Conservation (phyloP, 2,329 filamentous ascomycete genomes). For the Diaporthe aspalathi region DNA sequence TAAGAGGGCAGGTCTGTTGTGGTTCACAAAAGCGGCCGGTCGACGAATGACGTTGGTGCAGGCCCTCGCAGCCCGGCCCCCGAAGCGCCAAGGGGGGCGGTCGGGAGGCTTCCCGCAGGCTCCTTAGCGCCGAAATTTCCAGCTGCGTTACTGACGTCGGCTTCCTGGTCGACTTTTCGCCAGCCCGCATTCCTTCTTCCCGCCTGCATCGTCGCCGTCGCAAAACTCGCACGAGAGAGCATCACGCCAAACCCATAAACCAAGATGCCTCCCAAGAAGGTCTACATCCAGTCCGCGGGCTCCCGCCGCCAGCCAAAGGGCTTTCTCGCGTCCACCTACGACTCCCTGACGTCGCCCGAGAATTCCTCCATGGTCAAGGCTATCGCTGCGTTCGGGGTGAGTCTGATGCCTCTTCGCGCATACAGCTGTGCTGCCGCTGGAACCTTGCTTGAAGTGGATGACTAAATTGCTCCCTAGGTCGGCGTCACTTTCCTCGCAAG, state of each 20-base stretch:
- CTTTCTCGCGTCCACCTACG: slow-evolving; percentile 65
- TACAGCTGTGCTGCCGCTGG: not conserved
- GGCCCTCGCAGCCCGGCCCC: not conserved
- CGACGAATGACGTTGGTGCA: slow-evolving; percentile 22
- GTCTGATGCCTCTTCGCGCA: slow-evolving; percentile 44
- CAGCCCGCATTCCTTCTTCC: not conserved
- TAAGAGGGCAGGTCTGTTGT: not conserved
- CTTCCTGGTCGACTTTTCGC: slow-evolving; percentile 29
- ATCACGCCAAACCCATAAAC: slow-evolving; percentile 33
- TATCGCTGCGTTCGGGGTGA: slow-evolving; percentile 69
- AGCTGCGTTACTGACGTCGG: slow-evolving; percentile 36
- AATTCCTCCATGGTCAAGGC: slow-evolving; percentile 73
- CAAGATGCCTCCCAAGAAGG: slow-evolving; percentile 73
- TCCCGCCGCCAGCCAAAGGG: slow-evolving; percentile 60
- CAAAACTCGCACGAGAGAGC: slow-evolving; percentile 39
- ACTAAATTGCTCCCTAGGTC: slow-evolving; percentile 51
- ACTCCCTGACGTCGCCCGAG: slow-evolving; percentile 69
- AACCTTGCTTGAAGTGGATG: not conserved
- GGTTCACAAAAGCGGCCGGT: not conserved
- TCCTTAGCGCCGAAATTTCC: slow-evolving; percentile 24
- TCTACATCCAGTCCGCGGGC: slow-evolving; percentile 60
- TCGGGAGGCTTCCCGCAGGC: slow-evolving; percentile 24
- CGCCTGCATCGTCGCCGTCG: slow-evolving; percentile 9
- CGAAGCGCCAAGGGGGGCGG: slow-evolving; percentile 1
- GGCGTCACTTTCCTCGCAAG: slow-evolving; percentile 70